These are phyloP conservation scores for Hordeum pubiflorum DNA, from an alignment of 202 grass and related monocot species.

Conservation along the genomic window DNA sequence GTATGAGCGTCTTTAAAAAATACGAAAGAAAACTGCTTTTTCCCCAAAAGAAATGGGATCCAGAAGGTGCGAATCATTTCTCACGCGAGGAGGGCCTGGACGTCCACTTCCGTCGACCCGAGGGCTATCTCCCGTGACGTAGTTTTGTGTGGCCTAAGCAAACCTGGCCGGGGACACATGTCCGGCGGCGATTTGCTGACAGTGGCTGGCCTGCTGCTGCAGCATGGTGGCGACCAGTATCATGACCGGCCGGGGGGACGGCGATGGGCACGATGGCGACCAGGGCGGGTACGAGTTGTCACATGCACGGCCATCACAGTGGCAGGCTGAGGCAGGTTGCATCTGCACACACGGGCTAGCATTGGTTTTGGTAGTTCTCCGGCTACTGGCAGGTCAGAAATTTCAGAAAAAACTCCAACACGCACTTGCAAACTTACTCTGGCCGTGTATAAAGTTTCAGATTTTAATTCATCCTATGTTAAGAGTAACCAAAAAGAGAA, in stretches of 20 bases:
- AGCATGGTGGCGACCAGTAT: not conserved
- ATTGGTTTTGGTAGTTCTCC: not conserved
- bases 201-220: not conserved
- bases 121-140: not conserved
- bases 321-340: not conserved
- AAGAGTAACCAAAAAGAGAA: not conserved
- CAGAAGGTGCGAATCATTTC: not conserved
- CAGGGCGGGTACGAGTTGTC: not conserved
- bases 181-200: not conserved
- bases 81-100: not conserved
- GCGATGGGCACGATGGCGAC: not conserved
- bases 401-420: not conserved
- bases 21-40: not conserved
- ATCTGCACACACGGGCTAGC: not conserved
- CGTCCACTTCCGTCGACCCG: not conserved
- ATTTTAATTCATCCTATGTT: not conserved
- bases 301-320: not conserved
- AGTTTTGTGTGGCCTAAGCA: slow-evolving; percentile 4
- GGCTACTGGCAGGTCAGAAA: not conserved
- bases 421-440: not conserved
- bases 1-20: not conserved
- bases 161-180: not conserved
- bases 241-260: not conserved
- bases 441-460: not conserved
- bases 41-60: not conserved